Conservation (phyloP, 371 early-diverging fungal genomes). For the Actinomortierella ambigua region DNA sequence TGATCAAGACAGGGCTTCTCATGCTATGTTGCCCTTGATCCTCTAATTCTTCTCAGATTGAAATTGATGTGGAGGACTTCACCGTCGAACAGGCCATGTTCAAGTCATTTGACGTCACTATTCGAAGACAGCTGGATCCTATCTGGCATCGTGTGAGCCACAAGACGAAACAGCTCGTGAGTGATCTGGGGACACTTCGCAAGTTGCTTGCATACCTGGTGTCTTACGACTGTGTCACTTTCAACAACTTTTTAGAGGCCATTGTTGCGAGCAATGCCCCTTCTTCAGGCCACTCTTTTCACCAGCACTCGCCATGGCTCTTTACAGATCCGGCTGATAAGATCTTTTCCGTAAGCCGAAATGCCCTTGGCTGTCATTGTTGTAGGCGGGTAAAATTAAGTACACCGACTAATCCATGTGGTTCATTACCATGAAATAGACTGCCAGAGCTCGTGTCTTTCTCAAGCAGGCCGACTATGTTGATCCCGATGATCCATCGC, state of each 20-base stretch:
- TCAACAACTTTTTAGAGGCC: conserved; percentile 85
- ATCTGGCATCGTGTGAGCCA: conserved; percentile 86
- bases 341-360: conserved; percentile 56
- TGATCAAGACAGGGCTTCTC: conserved; percentile 8
- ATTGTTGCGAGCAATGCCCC: conserved; percentile 65
- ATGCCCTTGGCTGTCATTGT: neutral
- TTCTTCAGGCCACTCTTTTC: conserved; percentile 40
- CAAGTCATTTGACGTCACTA: conserved; percentile 77
- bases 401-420: neutral
- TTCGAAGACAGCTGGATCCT: conserved; percentile 81
- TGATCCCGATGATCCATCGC: conserved; percentile 48
- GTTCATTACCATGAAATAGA: conserved; percentile 23
- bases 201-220: conserved; percentile 76
- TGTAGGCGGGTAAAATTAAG: no score
- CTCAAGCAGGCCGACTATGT: conserved; percentile 40
- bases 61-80: conserved; percentile 83
- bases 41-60: conserved; percentile 27
- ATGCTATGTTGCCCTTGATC: conserved; percentile 1
- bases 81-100: conserved; percentile 88
- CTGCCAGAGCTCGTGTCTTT: conserved; percentile 71
- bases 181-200: conserved; percentile 76
- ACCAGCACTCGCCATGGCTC: conserved; percentile 78
- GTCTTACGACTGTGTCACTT: conserved; percentile 88
- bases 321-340: conserved; percentile 84
- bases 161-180: conserved; percentile 77